Evolutionary conservation across 257 asterid genomes (phyloP).

Genomic region (Lantana camara): DNA sequence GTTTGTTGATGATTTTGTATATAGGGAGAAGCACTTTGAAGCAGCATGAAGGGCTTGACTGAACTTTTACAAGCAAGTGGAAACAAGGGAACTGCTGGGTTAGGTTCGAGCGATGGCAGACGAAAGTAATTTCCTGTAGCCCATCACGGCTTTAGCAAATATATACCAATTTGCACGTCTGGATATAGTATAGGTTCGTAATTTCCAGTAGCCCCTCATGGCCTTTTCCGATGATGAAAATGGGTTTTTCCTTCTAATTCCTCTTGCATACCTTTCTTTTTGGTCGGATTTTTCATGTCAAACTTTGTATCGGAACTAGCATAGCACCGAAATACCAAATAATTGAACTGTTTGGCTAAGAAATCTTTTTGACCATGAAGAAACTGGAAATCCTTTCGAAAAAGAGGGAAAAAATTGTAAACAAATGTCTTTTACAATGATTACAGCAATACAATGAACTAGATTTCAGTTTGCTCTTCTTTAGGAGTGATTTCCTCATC

Average conservation of each 20-base stretch:
- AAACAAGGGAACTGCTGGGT: constrained; percentile 89
- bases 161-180: neutral
- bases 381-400: neutral
- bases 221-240: too few species aligned
- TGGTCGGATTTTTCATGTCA: too few species aligned
- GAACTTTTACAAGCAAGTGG: constrained; percentile 81
- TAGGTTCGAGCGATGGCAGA: constrained; percentile 89
- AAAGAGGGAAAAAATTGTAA: neutral
- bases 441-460: constrained; percentile 2
- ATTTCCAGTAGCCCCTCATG: neutral
- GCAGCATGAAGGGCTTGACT: constrained; percentile 64
- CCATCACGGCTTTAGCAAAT: neutral
- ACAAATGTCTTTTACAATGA: neutral
- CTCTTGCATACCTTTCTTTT: too few species aligned
- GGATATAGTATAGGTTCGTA: neutral
- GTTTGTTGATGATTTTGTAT: constrained; percentile 15
- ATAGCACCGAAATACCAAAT: too few species aligned
- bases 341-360: too few species aligned
- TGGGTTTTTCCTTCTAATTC: too few species aligned
- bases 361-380: too few species aligned
- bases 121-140: constrained; percentile 11
- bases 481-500: constrained; percentile 36
- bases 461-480: constrained; percentile 42
- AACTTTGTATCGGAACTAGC: too few species aligned
- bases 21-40: constrained; percentile 85